A percentile compares a stretch with the other conserved stretches of the same genome.
These are phyloP conservation scores for Leccinum variicolor DNA, from an alignment of 768 basidiomycete genomes.

Conservation along the genomic window DNA sequence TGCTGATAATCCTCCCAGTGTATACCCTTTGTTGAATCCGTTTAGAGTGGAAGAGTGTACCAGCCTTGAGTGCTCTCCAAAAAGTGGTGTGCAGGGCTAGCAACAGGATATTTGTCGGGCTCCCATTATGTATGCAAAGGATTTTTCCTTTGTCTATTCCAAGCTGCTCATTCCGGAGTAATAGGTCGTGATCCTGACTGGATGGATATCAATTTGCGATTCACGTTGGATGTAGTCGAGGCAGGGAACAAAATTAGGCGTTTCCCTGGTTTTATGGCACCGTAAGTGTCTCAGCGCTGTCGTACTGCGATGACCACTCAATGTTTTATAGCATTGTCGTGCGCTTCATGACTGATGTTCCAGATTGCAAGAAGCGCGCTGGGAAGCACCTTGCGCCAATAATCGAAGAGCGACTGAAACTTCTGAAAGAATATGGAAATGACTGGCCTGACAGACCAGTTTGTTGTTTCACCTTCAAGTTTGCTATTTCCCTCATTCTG, in stretches of 20 bases:
- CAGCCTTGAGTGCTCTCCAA: conserved; percentile 25
- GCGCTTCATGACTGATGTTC: background rate
- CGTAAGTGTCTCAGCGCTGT: conserved; percentile 22
- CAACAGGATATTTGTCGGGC: conserved; percentile 48
- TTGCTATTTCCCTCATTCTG: background rate
- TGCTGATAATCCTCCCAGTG: background rate
- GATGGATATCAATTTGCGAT: background rate
- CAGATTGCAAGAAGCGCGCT: background rate
- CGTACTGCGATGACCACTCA: background rate
- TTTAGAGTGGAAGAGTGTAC: conserved; percentile 39
- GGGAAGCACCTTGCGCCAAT: background rate
- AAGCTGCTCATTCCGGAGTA: background rate
- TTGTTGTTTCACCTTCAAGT: conserved; percentile 8
- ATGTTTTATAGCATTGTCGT: background rate
- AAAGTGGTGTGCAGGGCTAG: conserved; percentile 13
- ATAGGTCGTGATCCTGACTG: background rate
- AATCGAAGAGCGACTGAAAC: conserved; percentile 26
- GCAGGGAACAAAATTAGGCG: background rate
- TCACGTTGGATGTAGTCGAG: background rate
- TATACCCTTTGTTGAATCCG: background rate
- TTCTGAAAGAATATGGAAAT: conserved; percentile 22
- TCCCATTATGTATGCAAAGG: conserved; percentile 23
- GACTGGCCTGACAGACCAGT: conserved; percentile 34
- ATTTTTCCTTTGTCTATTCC: background rate
- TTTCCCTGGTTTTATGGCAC: conserved; percentile 34